These are phyloP conservation scores for Calcarisporium arbuscula DNA, from an alignment of 2,329 filamentous ascomycete species.

Conservation along the genomic window DNA sequence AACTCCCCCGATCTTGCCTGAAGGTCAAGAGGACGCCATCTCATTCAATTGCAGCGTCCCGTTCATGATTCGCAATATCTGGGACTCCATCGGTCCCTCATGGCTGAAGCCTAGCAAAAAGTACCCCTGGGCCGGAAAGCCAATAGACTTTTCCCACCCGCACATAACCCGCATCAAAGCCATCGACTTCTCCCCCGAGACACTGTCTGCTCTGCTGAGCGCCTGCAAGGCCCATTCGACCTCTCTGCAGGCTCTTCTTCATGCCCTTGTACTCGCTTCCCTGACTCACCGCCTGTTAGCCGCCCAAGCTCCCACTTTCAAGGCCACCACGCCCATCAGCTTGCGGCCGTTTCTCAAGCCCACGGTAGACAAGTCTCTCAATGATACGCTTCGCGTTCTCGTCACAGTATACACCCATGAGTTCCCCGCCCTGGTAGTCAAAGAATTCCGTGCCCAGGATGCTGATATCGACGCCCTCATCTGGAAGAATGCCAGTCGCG, in stretches of 20 bases:
- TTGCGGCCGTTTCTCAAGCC: slow-evolving; percentile 32
- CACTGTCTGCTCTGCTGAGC: slow-evolving; percentile 25
- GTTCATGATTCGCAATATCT: slow-evolving; percentile 35
- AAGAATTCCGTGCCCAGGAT: slow-evolving; percentile 16
- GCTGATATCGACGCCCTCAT: slow-evolving; percentile 22
- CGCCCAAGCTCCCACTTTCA: slow-evolving; percentile 26
- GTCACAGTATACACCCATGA: slow-evolving; percentile 29
- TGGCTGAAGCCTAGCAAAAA: slow-evolving; percentile 26
- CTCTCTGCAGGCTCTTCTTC: slow-evolving; percentile 44
- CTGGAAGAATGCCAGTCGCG: slow-evolving; percentile 33
- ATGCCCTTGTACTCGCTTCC: slow-evolving; percentile 37
- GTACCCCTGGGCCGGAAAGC: slow-evolving; percentile 31
- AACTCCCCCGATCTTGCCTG: slow-evolving; percentile 24
- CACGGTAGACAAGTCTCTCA: slow-evolving; percentile 19
- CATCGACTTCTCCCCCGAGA: slow-evolving; percentile 25
- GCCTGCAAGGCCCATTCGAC: slow-evolving; percentile 33
- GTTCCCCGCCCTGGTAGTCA: slow-evolving; percentile 18
- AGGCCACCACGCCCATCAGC: slow-evolving; percentile 35
- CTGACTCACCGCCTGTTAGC: slow-evolving; percentile 31
- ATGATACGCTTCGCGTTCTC: slow-evolving; percentile 30
- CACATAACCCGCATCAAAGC: slow-evolving; percentile 29
- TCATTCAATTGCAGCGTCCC: slow-evolving; percentile 30
- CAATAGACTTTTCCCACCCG: slow-evolving; percentile 27
- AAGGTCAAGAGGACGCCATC: slow-evolving; percentile 34
- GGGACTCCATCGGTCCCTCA: slow-evolving; percentile 31